These are phyloP conservation scores for Thoreauomyces humboldtii DNA, from an alignment of 192 early-diverging fungal species.

Conservation along the genomic window DNA sequence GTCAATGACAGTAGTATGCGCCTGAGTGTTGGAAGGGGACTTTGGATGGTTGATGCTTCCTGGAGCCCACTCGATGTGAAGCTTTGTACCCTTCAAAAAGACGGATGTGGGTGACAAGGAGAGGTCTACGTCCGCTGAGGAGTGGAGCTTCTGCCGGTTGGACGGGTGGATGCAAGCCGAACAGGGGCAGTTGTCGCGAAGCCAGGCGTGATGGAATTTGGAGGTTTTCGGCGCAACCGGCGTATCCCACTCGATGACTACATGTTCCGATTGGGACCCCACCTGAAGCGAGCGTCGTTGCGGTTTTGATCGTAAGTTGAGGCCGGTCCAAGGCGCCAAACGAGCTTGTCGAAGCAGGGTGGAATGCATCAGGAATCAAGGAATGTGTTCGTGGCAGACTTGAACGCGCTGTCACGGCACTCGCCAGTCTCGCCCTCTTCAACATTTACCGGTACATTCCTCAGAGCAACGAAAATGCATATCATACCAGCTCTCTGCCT, in stretches of 20 bases:
- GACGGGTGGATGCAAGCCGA: slow-evolving; percentile 45
- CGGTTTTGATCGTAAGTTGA: too few relatives aligned
- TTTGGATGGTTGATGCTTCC: not conserved
- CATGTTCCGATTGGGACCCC: too few relatives aligned
- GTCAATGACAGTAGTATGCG: slow-evolving; percentile 8
- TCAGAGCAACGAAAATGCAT: too few relatives aligned
- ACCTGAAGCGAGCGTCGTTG: too few relatives aligned
- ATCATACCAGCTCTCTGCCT: slow-evolving; percentile 49
- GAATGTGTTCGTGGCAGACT: too few relatives aligned
- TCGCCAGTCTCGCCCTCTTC: too few relatives aligned
- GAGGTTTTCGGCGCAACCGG: not conserved
- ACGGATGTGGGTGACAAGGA: not conserved
- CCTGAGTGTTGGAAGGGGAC: not conserved
- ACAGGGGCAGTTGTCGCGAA: slow-evolving; percentile 57
- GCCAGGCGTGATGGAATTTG: slow-evolving; percentile 38
- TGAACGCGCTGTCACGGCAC: too few relatives aligned
- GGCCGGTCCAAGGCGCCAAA: too few relatives aligned
- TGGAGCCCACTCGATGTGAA: slow-evolving; percentile 20
- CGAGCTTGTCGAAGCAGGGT: too few relatives aligned
- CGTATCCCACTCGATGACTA: not conserved
- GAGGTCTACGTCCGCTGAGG: slow-evolving; percentile 37
- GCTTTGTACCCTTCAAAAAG: not conserved
- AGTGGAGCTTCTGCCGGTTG: slow-evolving; percentile 57
- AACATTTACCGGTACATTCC: too few relatives aligned
- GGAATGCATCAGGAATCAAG: too few relatives aligned